phyloP scores from a whole-genome alignment of 2,329 filamentous ascomycete genomes.

The Exophiala sp. region DNA sequence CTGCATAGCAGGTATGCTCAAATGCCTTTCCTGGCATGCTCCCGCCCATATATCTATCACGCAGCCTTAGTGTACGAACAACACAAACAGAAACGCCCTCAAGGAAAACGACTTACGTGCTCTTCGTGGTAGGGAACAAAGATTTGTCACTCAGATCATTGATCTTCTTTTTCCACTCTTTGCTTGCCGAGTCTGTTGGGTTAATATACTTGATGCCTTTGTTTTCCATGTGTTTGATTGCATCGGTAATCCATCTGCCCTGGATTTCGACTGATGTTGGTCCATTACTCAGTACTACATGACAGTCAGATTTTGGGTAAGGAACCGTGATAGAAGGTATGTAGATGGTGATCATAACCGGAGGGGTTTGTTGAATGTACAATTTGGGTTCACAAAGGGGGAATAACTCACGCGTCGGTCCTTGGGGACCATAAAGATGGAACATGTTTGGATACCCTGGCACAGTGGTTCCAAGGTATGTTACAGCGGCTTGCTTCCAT shows the following conservation, averaged over 20 bases:
- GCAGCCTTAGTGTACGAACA: background rate
- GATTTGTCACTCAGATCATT: constrained; percentile 43
- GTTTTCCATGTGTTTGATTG: constrained; percentile 50
- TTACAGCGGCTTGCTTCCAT: constrained; percentile 36
- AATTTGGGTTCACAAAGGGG: too few relatives aligned
- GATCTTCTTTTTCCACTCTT: constrained; percentile 51
- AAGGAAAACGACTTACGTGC: constrained; percentile 10
- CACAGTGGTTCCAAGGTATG: constrained; percentile 42
- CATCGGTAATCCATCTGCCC: constrained; percentile 51
- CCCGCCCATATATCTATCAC: constrained; percentile 53
- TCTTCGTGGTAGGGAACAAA: constrained; percentile 43
- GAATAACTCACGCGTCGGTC: constrained; percentile 41
- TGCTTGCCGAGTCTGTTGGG: constrained; percentile 45
- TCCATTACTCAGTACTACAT: constrained; percentile 50
- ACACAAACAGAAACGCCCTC: background rate
- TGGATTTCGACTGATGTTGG: constrained; percentile 56
- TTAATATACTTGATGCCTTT: constrained; percentile 52
- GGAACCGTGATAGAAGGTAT: too few relatives aligned
- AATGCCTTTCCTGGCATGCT: constrained; percentile 54
- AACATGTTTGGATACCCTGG: constrained; percentile 51
- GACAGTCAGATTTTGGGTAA: too few relatives aligned
- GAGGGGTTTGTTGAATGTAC: too few relatives aligned
- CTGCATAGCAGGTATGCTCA: constrained; percentile 50
- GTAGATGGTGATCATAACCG: too few relatives aligned
- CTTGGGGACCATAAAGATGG: constrained; percentile 52